Conservation (phyloP, 306 rosid species). For the Lagenaria siceraria region DNA sequence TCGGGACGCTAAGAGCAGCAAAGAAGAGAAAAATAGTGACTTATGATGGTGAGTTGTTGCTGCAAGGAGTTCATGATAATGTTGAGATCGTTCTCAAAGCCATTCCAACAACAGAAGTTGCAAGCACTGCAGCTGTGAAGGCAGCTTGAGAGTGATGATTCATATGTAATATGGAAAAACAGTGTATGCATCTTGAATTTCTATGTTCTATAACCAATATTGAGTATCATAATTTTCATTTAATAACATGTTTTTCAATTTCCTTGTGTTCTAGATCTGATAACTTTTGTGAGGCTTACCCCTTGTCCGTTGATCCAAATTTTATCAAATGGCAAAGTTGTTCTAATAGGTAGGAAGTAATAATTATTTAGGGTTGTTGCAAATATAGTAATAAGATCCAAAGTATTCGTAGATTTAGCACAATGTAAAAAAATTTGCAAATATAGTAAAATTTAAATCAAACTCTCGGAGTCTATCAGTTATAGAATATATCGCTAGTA, state of each 20-base stretch:
- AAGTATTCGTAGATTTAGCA: too few relatives aligned
- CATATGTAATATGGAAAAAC: not conserved
- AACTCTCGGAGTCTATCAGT: too few relatives aligned
- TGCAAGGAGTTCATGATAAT: constrained; percentile 93
- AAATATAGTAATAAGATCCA: too few relatives aligned
- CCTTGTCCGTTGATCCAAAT: too few relatives aligned
- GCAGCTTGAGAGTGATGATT: not conserved
- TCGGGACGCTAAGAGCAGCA: constrained; percentile 87
- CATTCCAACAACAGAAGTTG: constrained; percentile 14
- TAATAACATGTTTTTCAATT: not conserved
- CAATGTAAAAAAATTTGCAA: too few relatives aligned
- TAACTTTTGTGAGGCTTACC: too few relatives aligned
- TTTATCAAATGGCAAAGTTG: not conserved
- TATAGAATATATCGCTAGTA: too few relatives aligned
- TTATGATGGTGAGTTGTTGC: constrained; percentile 80
- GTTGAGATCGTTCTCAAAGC: constrained; percentile 77
- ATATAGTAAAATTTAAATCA: too few relatives aligned
- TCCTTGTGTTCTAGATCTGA: not conserved
- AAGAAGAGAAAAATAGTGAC: constrained; percentile 54
- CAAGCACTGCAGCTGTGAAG: constrained; percentile 14
- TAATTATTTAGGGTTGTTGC: too few relatives aligned
- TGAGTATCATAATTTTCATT: not conserved
- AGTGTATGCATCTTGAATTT: not conserved
- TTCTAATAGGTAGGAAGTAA: too few relatives aligned
- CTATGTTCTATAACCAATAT: not conserved